A percentile compares a stretch with the other conserved stretches of the same genome.
These are phyloP conservation scores for Penicillium hordei DNA, from an alignment of 2,329 filamentous ascomycete species.

Conservation along the genomic window DNA sequence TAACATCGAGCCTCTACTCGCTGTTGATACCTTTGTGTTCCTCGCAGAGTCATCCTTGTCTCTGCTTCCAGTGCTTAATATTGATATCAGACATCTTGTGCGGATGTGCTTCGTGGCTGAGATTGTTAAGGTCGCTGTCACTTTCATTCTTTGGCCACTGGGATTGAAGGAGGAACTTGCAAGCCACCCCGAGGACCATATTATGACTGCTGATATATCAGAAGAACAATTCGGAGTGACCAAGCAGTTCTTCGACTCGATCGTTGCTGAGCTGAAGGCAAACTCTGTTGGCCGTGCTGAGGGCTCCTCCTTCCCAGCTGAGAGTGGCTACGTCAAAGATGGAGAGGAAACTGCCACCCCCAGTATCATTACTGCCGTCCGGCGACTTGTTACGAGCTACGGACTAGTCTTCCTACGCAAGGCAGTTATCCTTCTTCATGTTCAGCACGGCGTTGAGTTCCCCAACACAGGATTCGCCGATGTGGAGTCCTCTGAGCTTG, in stretches of 20 bases:
- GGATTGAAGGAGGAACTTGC: constrained; percentile 38
- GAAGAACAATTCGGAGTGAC: constrained; percentile 31
- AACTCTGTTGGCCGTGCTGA: constrained; percentile 38
- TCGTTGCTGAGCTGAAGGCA: constrained; percentile 38
- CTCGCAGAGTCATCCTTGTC: constrained; percentile 75
- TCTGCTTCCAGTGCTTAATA: constrained; percentile 63
- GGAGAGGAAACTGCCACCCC: constrained; percentile 38
- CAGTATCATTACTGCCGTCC: constrained; percentile 34
- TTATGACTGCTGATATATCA: constrained; percentile 29
- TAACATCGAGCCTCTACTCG: constrained; percentile 42
- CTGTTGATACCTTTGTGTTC: constrained; percentile 55
- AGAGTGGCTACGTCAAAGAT: constrained; percentile 41
- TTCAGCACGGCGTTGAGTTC: constrained; percentile 86
- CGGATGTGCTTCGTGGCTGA: constrained; percentile 88
- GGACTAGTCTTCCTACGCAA: constrained; percentile 90
- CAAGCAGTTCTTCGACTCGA: constrained; percentile 40
- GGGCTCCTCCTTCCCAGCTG: constrained; percentile 37
- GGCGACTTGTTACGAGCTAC: constrained; percentile 67
- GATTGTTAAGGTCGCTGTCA: constrained; percentile 74
- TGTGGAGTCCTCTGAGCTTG: constrained; percentile 72
- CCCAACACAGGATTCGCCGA: constrained; percentile 65
- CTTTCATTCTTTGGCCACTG: constrained; percentile 48
- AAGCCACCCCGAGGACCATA: constrained; percentile 30
- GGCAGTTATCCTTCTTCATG: constrained; percentile 75
- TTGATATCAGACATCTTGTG: constrained; percentile 76